Base-by-base conservation (phyloP, 1,139 yeast genomes). In the Suhomyces yuchorum region DNA sequence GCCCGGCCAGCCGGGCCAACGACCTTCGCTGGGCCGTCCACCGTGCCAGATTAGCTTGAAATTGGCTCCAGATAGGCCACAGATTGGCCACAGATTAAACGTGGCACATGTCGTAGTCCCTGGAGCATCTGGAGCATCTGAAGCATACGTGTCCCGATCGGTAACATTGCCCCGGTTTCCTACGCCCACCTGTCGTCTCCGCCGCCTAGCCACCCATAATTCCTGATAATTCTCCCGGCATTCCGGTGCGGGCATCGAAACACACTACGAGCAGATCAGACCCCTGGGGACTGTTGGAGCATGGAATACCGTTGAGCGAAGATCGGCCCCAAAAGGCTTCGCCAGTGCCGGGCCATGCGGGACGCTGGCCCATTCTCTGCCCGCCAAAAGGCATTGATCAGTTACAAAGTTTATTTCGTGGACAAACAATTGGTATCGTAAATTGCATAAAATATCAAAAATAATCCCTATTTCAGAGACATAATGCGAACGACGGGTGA, bases 341-440 rank as follows among this genome's bases (percentile, higher is more conserved):
- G 7, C 7, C 23, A 4, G 7, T 20, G n/a, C 23, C 7, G 23
- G 7, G 23, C 23, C 23, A 20, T 20, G 23, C 23, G 7, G 7
- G 7, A 7, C 23, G 4, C 7, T 20, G 23, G 23, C 23, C 4
- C 7, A 7, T 20, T 20, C 23, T 20, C 7, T 20, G 23, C 23
- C 34, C 18, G 17, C 11, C 18, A 30, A 15, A 15, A 8, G 17
- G 34, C 34, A 14, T 22, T 35, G 20, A 24, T 8, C 23, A 17
- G 18, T 18, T 18, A 17, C 37, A 34, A 34, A 34, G 30, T 8
- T 22, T 22, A 37, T 23, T 9, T 23, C 26, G 15, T n/a, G 19
- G 39, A 30, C 22, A 36, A 43, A 32, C 39, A 43, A 38, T 38
- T 33, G 28, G 17, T 35, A 41, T 45, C 48, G 48, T 45, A 45